Evolutionary conservation across 805 yeast genomes (phyloP), one percentile per base, ranked within the genome.

Genomic region (Nematodospora valgi): DNA sequence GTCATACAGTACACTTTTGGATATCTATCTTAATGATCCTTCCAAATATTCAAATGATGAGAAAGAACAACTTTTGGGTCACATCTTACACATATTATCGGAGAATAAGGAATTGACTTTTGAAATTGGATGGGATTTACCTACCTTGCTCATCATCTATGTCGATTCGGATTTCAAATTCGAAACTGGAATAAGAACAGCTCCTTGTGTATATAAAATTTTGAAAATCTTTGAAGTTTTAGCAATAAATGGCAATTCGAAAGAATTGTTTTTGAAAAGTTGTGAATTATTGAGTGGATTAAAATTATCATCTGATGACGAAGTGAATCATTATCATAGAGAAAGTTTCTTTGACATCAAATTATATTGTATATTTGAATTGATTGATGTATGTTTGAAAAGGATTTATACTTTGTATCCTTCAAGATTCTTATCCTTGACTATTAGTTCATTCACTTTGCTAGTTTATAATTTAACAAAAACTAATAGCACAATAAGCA

Each of bases 71-170:
- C 52, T 85, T n/a, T 56, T 87, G 30, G 58, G 52, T 0, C 58
- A 63, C 3, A 44, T 88, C 10, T 45, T 58, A 8, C 62, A 59
- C 0, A 60, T 78, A 0, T 56, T 86, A 21, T 27, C 35, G 3
- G 57, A 51, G 0, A 55, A 82, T 51, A 64, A 68, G 12, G 70
- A 69, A 8, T 57, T 86, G 20, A 64, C 79, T 0, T 67, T 72
- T 28, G 83, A 81, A 45, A 77, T 88, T 41, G 95, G 95, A 2
- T 89, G 97, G 97, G 97, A 89, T 56, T 52, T 89, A n/a, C 96
- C 96, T 1, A 72, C 70, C 21, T 58, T 85, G 33, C 45, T 89
- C 5, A 49, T 86, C 29, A 66, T 68, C 7, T 84, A 71, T 52
- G 52, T 82, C 48, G 78, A 63, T 41, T 61, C 51, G 38, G 60